These are phyloP conservation scores for Saccharomycopsis capsularis DNA, from an alignment of 805 yeast genomes.

Conservation along the genomic window DNA sequence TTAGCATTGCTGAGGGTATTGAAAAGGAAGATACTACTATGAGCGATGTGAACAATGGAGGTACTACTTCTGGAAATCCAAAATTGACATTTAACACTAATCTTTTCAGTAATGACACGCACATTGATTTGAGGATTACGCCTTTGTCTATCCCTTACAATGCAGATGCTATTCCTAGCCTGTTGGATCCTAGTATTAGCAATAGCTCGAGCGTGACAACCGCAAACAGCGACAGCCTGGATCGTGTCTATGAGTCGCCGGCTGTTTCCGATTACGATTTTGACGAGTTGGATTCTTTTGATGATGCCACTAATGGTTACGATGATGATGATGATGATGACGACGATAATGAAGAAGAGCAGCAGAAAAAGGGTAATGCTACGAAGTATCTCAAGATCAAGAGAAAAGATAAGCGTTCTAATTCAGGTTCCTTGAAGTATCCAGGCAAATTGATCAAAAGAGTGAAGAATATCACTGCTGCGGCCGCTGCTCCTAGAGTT, in stretches of 20 bases:
- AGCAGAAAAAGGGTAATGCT: background rate
- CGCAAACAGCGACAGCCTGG: conserved; percentile 35
- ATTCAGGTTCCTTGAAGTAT: conserved; percentile 53
- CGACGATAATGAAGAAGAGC: background rate
- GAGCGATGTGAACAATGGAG: background rate
- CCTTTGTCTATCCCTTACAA: conserved; percentile 31
- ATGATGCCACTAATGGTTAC: conserved; percentile 32
- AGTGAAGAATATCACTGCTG: conserved; percentile 52
- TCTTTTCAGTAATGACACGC: conserved; percentile 26
- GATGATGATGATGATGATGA: conserved; percentile 29
- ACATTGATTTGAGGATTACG: conserved; percentile 33
- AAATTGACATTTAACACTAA: background rate
- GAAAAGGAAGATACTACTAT: background rate
- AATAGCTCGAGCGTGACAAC: conserved; percentile 78
- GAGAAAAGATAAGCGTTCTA: conserved; percentile 51
- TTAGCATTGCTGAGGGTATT: background rate
- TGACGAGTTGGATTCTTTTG: conserved; percentile 38
- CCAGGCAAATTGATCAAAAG: conserved; percentile 40
- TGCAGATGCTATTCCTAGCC: conserved; percentile 22
- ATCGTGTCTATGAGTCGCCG: conserved; percentile 18
- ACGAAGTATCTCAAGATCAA: conserved; percentile 29
- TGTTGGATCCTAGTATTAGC: conserved; percentile 41
- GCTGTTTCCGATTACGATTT: conserved; percentile 38
- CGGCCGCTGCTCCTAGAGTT: conserved; percentile 77
- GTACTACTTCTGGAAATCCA: background rate